These are phyloP conservation scores for Sequoia sempervirens DNA, from an alignment of 75 land plant species.

Conservation along the genomic window DNA sequence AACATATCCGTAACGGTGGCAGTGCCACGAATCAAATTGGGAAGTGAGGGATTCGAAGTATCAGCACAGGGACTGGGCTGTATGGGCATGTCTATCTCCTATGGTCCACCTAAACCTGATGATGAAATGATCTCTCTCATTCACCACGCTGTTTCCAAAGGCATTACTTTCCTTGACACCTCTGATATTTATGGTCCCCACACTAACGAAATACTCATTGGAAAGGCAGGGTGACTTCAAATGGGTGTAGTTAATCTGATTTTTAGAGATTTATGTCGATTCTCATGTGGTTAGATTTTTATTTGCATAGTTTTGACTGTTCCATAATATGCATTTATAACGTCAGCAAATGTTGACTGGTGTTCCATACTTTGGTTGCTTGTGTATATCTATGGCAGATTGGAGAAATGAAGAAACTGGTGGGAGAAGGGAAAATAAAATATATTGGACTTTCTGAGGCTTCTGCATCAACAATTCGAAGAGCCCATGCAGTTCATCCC, in stretches of 20 bases:
- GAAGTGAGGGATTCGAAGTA: slow-evolving; percentile 55
- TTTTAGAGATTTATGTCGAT: slow-evolving; percentile 15
- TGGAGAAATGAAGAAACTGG: slow-evolving; percentile 53
- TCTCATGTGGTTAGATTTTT: too few relatives aligned
- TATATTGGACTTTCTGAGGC: slow-evolving; percentile 53
- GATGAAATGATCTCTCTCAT: slow-evolving; percentile 48
- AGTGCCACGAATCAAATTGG: slow-evolving; percentile 38
- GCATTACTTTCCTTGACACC: slow-evolving; percentile 63
- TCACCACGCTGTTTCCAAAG: slow-evolving; percentile 44
- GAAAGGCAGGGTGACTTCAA: slow-evolving; percentile 31
- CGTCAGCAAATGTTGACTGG: too few relatives aligned
- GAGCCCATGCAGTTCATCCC: slow-evolving; percentile 62
- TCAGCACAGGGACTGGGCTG: slow-evolving; percentile 60
- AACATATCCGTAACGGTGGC: too few relatives aligned
- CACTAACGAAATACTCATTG: slow-evolving; percentile 56
- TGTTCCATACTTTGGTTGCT: background rate
- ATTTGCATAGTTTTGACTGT: background rate
- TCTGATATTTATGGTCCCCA: slow-evolving; percentile 58
- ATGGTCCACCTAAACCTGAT: slow-evolving; percentile 52
- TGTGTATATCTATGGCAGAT: slow-evolving; percentile 16
- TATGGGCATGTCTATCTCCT: slow-evolving; percentile 54
- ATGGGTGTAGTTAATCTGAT: too few relatives aligned
- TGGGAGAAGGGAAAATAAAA: slow-evolving; percentile 51
- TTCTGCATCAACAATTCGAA: slow-evolving; percentile 38
- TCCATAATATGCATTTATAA: too few relatives aligned